phyloP scores from a whole-genome alignment of 805 yeast genomes.

The Yarrowia sp. region DNA sequence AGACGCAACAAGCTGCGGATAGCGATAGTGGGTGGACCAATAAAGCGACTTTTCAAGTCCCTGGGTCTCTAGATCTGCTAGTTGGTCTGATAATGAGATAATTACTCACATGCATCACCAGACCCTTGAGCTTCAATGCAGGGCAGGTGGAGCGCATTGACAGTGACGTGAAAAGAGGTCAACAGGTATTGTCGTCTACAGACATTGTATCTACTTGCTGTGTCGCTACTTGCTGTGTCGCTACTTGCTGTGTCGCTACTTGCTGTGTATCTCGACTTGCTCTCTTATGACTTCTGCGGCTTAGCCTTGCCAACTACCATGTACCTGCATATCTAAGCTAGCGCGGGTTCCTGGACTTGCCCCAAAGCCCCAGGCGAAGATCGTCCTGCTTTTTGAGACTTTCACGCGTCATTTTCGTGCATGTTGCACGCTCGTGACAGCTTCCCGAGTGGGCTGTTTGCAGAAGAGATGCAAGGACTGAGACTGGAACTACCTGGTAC shows the following conservation, averaged over 20 bases:
- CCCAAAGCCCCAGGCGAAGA: neutral
- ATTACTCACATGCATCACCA: neutral
- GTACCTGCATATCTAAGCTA: conserved; percentile 13
- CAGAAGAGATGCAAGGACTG: neutral
- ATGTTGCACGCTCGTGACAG: neutral
- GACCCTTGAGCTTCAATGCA: neutral
- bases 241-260: too few species aligned
- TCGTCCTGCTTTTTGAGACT: neutral
- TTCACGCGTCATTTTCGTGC: conserved; percentile 11
- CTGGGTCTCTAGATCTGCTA: neutral
- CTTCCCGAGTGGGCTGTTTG: conserved; percentile 18
- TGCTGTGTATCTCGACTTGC: neutral
- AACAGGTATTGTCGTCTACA: neutral
- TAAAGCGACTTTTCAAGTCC: neutral
- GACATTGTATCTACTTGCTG: neutral
- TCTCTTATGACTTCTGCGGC: neutral
- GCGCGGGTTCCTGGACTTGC: conserved; percentile 11
- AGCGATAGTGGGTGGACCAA: neutral
- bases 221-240: neutral
- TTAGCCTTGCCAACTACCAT: neutral
- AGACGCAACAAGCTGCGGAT: neutral
- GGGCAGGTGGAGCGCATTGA: neutral
- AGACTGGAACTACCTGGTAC: too few species aligned
- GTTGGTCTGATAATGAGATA: neutral
- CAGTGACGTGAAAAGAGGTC: too few species aligned